Base-by-base conservation (phyloP, 2,329 filamentous ascomycete species). In the Fusarium ramigenum region DNA sequence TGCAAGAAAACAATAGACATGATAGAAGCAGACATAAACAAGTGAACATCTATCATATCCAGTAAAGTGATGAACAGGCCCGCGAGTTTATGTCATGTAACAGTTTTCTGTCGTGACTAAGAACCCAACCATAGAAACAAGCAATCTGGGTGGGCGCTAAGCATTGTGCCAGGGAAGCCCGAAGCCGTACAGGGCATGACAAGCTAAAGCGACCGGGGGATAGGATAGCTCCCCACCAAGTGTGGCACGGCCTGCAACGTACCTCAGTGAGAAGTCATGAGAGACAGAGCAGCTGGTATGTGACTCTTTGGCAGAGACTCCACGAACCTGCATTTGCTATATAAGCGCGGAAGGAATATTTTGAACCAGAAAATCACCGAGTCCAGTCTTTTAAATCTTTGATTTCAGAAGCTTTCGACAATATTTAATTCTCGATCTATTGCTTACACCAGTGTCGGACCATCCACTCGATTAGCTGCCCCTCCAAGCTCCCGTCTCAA, bases 401-500 rank as follows among this genome's bases (percentile, higher is more conserved):
- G 5, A 54, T 57, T 72, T 21, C 30, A 52, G 30, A 28, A 25
- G 30, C 19, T 9, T 52, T 34, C 21, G 23, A n/a, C 49, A 57
- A 52, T 21, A 23, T 53, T 63, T 53, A 47, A 43, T 68, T 63
- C 52, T 52, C 43, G 34, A 36, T 40, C 42, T 49, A 73, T 54
- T 63, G 42, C 64, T 50, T 57, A 40, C 60, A 65, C 62, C 60
- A 46, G 52, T 63, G 58, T 63, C 61, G 63, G 60, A 47, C 69
- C 60, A 57, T 47, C 64, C 50, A 60, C 62, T 59, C 65, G 46
- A 40, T 37, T 37, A 74, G 62, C 74, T 71, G 76, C 82, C 81
- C 80, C 80, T 49, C 81, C 79, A 73, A 77, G 82, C 81, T 78
- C 50, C 34, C 50, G 19, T 54, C 25, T 50, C 76, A 79, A 80